phyloP scores from a whole-genome alignment of 2,329 filamentous ascomycete species.

The Chrysosporium queenslandicum region DNA sequence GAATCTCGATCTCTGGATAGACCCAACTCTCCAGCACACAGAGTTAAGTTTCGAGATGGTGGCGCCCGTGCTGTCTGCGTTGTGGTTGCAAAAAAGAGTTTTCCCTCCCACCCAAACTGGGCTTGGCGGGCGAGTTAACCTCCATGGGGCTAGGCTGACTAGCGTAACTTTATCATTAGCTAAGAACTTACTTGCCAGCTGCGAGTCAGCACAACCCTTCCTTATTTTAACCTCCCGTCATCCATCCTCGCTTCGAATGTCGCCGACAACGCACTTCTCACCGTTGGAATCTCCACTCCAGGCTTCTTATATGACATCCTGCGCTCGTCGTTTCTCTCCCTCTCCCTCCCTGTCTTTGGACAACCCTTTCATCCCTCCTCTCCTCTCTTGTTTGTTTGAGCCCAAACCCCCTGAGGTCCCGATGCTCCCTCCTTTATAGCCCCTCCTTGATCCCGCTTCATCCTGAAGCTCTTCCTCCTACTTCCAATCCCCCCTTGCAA shows the following conservation, averaged over 20 bases:
- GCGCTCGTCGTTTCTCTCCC: background rate
- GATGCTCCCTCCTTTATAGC: constrained; percentile 12
- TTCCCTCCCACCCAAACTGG: background rate
- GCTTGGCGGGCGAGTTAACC: background rate
- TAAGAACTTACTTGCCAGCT: constrained; percentile 2
- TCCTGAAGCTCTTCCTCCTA: background rate
- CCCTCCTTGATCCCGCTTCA: constrained; percentile 10
- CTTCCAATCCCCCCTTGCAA: background rate
- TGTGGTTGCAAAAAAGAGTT: background rate
- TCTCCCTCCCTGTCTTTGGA: background rate
- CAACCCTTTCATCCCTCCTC: background rate
- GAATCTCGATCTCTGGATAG: background rate
- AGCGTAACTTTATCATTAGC: background rate
- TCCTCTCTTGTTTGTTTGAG: background rate
- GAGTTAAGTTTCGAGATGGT: background rate
- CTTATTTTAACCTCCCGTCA: constrained; percentile 13
- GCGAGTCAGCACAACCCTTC: constrained; percentile 2
- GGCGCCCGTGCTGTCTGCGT: background rate
- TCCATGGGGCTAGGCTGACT: background rate
- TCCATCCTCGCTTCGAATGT: constrained; percentile 9
- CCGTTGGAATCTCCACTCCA: constrained; percentile 4
- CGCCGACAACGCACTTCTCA: constrained; percentile 5
- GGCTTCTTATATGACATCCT: constrained; percentile 3
- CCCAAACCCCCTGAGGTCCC: constrained; percentile 2
- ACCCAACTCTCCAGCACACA: too few relatives aligned